Conservation (phyloP, 345 rosid genomes). For the Reutealis trisperma region DNA sequence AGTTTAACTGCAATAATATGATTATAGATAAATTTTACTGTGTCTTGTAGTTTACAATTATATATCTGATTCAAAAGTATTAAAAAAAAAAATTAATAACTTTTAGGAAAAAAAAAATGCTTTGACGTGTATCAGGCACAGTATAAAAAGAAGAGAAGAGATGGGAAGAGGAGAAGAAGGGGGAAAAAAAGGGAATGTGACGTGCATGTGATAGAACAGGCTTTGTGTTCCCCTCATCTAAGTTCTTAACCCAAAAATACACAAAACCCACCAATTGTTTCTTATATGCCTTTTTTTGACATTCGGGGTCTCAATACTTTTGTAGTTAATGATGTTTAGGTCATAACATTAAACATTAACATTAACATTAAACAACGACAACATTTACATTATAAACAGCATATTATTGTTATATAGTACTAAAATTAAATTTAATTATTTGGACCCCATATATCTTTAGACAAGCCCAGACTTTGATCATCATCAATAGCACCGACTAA, state of each 20-base stretch:
- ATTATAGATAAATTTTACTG: no score
- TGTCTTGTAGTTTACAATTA: no score
- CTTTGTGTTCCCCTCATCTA: conserved; percentile 70
- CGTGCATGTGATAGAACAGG: conserved; percentile 85
- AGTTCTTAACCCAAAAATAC: conserved; percentile 9
- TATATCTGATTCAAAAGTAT: no score
- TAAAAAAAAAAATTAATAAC: no score
- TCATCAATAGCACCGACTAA: conserved; percentile 38
- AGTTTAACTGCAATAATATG: no score
- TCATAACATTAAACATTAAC: conserved; percentile 23
- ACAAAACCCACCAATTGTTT: conserved; percentile 27
- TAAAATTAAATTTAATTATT: not conserved
- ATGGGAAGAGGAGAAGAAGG: conserved; percentile 32
- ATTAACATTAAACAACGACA: no score
- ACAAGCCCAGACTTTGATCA: conserved; percentile 31
- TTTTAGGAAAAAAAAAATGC: no score
- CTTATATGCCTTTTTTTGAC: conserved; percentile 44
- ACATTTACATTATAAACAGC: no score
- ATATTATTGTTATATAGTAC: no score
- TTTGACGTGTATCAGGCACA: conserved; percentile 48
- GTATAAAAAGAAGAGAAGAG: conserved; percentile 57
- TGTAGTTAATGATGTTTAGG: conserved; percentile 38
- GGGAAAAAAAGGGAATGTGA: conserved; percentile 50
- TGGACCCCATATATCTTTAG: conserved; percentile 27
- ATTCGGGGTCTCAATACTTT: conserved; percentile 22